phyloP scores from a whole-genome alignment of 2,329 filamentous ascomycete species.

The Fusarium liriodendri region DNA sequence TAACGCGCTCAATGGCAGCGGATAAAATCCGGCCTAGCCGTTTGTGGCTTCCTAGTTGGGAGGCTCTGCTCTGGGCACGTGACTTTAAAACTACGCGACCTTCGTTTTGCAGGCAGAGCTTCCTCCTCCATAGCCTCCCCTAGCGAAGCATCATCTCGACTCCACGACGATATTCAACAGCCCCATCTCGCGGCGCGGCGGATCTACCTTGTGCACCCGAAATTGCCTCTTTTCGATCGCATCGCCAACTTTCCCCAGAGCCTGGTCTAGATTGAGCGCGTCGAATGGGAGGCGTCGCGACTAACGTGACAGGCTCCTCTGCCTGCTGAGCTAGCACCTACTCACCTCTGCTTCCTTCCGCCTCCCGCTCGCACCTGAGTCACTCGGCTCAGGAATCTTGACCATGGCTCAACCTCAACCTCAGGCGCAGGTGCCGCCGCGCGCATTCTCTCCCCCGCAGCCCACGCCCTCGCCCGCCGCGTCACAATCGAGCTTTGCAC shows the following conservation, averaged over 20 bases:
- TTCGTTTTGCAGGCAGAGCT: constrained; percentile 46
- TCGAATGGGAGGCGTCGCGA: constrained; percentile 61
- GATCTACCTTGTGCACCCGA: constrained; percentile 17
- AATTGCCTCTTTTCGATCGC: constrained; percentile 2
- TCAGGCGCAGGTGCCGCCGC: constrained; percentile 57
- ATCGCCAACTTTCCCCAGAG: constrained; percentile 27
- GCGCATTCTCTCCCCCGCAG: constrained; percentile 72
- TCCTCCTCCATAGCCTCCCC: constrained; percentile 43
- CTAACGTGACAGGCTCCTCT: constrained; percentile 61
- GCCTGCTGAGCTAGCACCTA: constrained; percentile 55
- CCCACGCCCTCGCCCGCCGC: constrained; percentile 70
- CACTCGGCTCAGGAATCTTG: constrained; percentile 12
- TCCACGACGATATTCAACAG: constrained; percentile 40
- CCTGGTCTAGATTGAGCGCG: constrained; percentile 41
- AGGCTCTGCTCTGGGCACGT: constrained; percentile 49
- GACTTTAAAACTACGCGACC: constrained; percentile 57
- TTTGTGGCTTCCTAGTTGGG: not conserved
- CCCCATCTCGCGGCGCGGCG: constrained; percentile 36
- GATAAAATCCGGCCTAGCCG: constrained; percentile 42
- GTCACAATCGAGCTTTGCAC: constrained; percentile 63
- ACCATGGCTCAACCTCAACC: constrained; percentile 70
- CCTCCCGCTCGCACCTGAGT: constrained; percentile 14
- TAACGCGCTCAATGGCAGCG: constrained; percentile 36
- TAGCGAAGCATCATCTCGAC: constrained; percentile 40
- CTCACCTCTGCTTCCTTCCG: constrained; percentile 16